Conservation (phyloP, 2,329 filamentous ascomycete species). For the Thermoascus crustaceus region DNA sequence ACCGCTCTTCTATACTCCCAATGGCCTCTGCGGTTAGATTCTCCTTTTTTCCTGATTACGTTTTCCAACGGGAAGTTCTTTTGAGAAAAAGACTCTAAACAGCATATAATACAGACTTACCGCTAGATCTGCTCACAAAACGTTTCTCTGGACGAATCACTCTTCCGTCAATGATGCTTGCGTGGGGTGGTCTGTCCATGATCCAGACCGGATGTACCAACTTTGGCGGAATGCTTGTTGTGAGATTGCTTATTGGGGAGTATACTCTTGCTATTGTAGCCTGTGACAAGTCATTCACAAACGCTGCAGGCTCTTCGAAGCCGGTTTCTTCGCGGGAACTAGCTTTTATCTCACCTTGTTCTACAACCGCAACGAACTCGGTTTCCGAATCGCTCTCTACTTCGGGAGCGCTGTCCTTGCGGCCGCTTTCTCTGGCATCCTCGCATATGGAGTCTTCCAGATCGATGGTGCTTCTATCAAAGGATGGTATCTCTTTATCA, state of each 20-base stretch:
- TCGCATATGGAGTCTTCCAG: conserved; percentile 38
- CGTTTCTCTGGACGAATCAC: conserved; percentile 6
- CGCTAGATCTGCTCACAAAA: conserved; percentile 27
- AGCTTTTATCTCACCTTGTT: conserved; percentile 2
- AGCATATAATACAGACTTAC: conserved; percentile 29
- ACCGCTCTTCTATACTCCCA: conserved; percentile 45
- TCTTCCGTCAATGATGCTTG: conserved; percentile 7
- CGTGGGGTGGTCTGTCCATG: conserved; percentile 18
- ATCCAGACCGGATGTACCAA: conserved; percentile 6
- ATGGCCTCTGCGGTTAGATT: conserved; percentile 31
- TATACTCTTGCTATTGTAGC: background rate
- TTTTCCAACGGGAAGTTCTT: no score
- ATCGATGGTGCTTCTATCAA: conserved; percentile 17
- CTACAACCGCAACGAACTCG: conserved; percentile 18
- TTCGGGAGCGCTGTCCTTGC: conserved; percentile 31
- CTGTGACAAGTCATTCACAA: background rate
- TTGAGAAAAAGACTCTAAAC: background rate
- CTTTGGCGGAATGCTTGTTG: conserved; percentile 7
- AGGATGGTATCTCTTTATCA: conserved; percentile 5
- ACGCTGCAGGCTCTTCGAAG: conserved; percentile 1
- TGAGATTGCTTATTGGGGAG: conserved; percentile 14
- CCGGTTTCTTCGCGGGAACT: conserved; percentile 2
- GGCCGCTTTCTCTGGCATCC: conserved; percentile 26
- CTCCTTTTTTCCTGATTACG: no score
- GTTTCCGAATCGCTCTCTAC: conserved; percentile 31